phyloP scores from a whole-genome alignment of 169 alveolate species.

The Amoebophrya sp. region DNA sequence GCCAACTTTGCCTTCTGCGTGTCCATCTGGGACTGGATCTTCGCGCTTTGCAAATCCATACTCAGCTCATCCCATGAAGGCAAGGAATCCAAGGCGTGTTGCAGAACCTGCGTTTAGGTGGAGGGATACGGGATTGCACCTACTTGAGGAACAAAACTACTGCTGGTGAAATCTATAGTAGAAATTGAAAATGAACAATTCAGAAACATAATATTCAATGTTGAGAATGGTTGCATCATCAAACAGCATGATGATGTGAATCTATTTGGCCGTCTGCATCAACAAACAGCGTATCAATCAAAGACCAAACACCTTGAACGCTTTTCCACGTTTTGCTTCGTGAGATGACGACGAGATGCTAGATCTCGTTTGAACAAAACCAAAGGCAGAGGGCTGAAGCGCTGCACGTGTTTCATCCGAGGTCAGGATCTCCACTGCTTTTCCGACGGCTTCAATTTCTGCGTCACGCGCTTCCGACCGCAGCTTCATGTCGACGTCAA shows the following conservation, averaged over 20 bases:
- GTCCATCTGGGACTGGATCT: background rate
- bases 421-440: background rate
- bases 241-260: no score
- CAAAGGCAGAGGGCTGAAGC: background rate
- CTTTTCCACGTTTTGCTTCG: no score
- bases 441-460: background rate
- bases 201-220: no score
- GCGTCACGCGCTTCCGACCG: background rate
- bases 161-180: no score
- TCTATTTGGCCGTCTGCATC: no score
- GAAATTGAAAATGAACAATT: no score
- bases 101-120: background rate
- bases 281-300: no score
- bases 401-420: conserved; percentile 11
- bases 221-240: no score
- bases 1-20: background rate
- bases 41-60: background rate
- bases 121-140: no score
- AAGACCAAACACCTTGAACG: no score
- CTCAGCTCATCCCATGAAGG: background rate
- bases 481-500: background rate
- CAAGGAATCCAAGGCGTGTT: background rate
- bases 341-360: no score
- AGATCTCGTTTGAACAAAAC: background rate
- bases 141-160: no score